These are phyloP conservation scores for Metschnikowia corniflorae DNA, from an alignment of 805 yeast species.

Conservation along the genomic window DNA sequence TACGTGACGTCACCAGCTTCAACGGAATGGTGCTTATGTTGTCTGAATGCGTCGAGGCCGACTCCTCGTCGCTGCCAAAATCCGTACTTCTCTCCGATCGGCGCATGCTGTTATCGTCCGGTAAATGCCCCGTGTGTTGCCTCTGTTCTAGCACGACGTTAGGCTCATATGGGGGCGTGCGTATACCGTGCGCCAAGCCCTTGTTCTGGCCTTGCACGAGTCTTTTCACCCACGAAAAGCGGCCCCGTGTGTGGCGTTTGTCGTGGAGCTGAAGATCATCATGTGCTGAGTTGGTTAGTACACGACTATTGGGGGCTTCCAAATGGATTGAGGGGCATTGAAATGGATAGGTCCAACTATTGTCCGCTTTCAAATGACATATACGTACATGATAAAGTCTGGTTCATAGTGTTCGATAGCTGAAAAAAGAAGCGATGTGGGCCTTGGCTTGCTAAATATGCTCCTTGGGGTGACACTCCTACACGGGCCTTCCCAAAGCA, in stretches of 20 bases:
- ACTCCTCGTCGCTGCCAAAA: conserved; percentile 15
- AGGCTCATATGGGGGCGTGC: conserved; percentile 12
- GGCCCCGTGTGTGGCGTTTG: conserved; percentile 28
- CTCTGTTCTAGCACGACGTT: conserved; percentile 1
- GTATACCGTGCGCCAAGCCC: conserved; percentile 6
- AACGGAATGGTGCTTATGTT: conserved; percentile 49
- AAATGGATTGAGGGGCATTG: no score
- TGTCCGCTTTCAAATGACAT: no score
- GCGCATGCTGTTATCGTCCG: conserved; percentile 3
- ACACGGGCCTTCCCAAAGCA: no score
- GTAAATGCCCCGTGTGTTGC: neutral
- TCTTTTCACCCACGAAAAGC: conserved; percentile 41
- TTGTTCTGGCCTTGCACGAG: conserved; percentile 37
- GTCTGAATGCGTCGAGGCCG: conserved; percentile 12
- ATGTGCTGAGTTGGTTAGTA: conserved; percentile 1
- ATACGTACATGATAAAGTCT: no score
- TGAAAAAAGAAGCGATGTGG: no score
- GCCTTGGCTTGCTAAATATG: no score
- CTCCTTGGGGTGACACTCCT: no score
- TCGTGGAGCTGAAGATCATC: conserved; percentile 17
- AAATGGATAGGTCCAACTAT: no score
- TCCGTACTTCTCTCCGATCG: conserved; percentile 12
- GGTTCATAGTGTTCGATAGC: no score
- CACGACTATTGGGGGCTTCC: no score
- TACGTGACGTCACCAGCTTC: conserved; percentile 41